These are phyloP conservation scores for Kuraishia piskuri DNA, from an alignment of 805 yeast genomes.

Conservation along the genomic window DNA sequence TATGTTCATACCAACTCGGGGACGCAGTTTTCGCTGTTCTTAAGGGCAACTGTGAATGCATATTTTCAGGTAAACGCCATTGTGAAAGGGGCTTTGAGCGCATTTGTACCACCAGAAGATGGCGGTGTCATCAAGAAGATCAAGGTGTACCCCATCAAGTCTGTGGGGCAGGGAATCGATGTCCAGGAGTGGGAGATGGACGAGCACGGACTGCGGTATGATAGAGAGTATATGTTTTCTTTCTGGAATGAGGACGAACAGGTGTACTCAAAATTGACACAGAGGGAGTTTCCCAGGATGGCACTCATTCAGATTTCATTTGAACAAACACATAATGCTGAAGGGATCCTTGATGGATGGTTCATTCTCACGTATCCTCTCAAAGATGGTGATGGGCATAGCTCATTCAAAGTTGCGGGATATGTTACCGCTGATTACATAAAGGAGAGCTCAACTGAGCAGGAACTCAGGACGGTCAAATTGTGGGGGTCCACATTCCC, in stretches of 20 bases:
- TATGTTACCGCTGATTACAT: constrained; percentile 8
- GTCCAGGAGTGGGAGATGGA: constrained; percentile 18
- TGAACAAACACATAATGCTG: constrained; percentile 4
- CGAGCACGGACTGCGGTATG: constrained; percentile 19
- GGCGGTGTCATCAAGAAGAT: constrained; percentile 18
- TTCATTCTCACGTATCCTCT: constrained; percentile 14
- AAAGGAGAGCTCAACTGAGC: not conserved
- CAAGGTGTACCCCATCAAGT: constrained; percentile 21
- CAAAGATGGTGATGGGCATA: not conserved
- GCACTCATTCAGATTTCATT: constrained; percentile 8
- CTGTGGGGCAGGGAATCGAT: constrained; percentile 16
- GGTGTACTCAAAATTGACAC: constrained; percentile 9
- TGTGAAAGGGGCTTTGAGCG: not conserved
- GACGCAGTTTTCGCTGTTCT: not conserved
- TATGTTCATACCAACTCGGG: not conserved
- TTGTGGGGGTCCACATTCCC: constrained; percentile 14
- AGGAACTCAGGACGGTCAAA: constrained; percentile 7
- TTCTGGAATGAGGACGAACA: constrained; percentile 7
- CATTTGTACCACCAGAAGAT: constrained; percentile 1
- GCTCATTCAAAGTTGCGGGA: constrained; percentile 11
- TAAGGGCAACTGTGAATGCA: not conserved
- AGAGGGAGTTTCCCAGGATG: constrained; percentile 10
- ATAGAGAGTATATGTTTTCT: constrained; percentile 18
- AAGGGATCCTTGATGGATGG: not conserved
- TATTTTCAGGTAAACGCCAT: not conserved